Base-by-base conservation (phyloP, 2,329 filamentous ascomycete species). In the Malbranchea zuffiana region DNA sequence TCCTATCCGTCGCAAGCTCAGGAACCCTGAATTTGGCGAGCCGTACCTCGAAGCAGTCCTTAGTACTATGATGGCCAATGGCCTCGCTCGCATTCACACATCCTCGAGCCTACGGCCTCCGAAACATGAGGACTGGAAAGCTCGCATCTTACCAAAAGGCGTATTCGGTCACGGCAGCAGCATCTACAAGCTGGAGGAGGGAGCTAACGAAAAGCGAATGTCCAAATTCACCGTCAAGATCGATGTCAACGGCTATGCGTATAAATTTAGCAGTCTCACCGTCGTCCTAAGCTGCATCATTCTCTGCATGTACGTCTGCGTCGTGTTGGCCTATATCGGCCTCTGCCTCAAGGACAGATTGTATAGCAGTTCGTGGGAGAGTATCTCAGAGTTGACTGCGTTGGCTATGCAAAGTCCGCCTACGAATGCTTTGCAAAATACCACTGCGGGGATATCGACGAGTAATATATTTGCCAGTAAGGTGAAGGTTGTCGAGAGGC, bases 391-490 rank as follows among this genome's bases (percentile, higher is more conserved):
- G 23, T n/a, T 25, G n/a, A 25, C 23, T 7, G 23, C 23, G 23
- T n/a, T 25, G n/a, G 23, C 23, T 7, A 25, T 25, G 23, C 23
- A 25, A 25, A 25, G 23, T 25, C 23, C 7, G 23, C 23, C 23
- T 7, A 25, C 23, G n/a, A 25, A 7, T 25, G 23, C 23, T 7
- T 25, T 25, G 23, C 7, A 25, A 25, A 25, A 39, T 48, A 49
- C 50, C 49, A 49, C 54, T 53, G 54, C 54, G 40, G 54, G 53
- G 37, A 52, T 53, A 49, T 40, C 50, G 46, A 42, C 40, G 37
- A 25, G 40, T 49, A 40, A 44, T 40, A 37, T 47, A 44, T 53
- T 49, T 43, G 42, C 37, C 11, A 20, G 26, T 23, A 10, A 42
- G 38, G 23, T 25, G n/a, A 7, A 25, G n/a, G 23, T 25, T 25